Evolutionary conservation across 441 rosid genomes (phyloP).

Genomic region (Pelargonium hybrid): DNA sequence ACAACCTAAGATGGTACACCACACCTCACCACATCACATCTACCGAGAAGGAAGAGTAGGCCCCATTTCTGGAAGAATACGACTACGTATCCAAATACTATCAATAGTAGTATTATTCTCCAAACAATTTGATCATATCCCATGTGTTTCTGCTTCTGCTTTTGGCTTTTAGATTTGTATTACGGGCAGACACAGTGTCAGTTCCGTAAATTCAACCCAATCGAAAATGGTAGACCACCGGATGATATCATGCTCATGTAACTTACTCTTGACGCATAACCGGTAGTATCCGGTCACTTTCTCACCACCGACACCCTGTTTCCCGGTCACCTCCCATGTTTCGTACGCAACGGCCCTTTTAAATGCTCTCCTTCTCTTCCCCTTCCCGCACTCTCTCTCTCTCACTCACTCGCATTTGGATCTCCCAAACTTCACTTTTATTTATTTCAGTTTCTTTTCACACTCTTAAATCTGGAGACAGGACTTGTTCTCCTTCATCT

Average conservation of each 20-base stretch:
- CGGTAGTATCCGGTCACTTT: slow-evolving; percentile 24
- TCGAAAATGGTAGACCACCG: too few species aligned
- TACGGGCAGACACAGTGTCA: slow-evolving; percentile 6
- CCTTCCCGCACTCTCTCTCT: slow-evolving; percentile 24
- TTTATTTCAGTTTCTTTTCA: not conserved
- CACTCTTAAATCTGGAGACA: too few species aligned
- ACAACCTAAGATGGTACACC: not conserved
- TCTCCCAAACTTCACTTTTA: not conserved
- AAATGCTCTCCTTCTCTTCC: slow-evolving; percentile 10
- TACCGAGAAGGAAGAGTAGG: not conserved
- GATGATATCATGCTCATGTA: not conserved
- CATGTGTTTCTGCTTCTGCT: too few species aligned
- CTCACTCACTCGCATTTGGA: not conserved
- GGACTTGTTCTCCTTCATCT: not conserved
- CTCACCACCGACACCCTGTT: slow-evolving; percentile 30
- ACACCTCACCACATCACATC: not conserved
- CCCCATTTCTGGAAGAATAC: too few species aligned
- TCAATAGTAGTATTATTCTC: too few species aligned
- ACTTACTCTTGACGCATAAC: slow-evolving; percentile 18
- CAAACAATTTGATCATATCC: too few species aligned
- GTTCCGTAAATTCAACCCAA: slow-evolving; percentile 6
- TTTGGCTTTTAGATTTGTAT: too few species aligned
- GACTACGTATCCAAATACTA: too few species aligned
- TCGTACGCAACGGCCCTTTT: slow-evolving; percentile 14
- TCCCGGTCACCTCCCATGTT: slow-evolving; percentile 17